Percentiles rank a stretch among this genome's conserved stretches.
Conservation (phyloP, 2,329 filamentous ascomycete genomes). For the Beauveria caledonica region DNA sequence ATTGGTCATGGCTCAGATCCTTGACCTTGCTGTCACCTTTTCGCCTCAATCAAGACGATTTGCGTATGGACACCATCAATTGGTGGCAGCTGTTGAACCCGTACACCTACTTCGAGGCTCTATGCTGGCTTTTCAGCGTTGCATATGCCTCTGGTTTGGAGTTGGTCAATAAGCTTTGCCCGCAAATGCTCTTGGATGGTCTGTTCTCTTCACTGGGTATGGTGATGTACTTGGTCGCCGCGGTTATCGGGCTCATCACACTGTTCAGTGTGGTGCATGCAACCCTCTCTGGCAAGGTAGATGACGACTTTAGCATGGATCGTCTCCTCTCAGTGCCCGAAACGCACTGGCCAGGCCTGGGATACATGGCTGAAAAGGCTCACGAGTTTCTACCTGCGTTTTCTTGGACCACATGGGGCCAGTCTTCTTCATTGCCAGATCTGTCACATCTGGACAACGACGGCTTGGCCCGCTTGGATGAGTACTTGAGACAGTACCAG, state of each 20-base stretch:
- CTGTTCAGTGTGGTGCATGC: conserved; percentile 1
- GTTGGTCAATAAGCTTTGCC: conserved; percentile 13
- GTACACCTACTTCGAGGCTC: conserved; percentile 22
- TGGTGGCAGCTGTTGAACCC: conserved; percentile 24
- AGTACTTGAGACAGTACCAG: conserved; percentile 21
- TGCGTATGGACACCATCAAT: conserved; percentile 9
- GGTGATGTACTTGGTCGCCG: not conserved
- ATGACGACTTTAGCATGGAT: conserved; percentile 7
- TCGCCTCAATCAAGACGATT: conserved; percentile 11
- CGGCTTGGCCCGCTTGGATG: conserved; percentile 16
- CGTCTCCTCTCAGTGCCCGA: not conserved
- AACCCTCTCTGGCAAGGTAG: conserved; percentile 6
- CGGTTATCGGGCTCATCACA: not conserved
- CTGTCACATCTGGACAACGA: conserved; percentile 12
- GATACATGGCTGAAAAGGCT: conserved; percentile 15
- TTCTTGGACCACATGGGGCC: conserved; percentile 7
- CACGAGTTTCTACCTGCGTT: conserved; percentile 1
- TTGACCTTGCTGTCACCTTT: conserved; percentile 13
- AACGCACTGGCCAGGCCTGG: conserved; percentile 14
- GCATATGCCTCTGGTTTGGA: conserved; percentile 16
- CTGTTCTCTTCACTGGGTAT: conserved; percentile 10
- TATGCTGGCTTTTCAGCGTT: conserved; percentile 18
- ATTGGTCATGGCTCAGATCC: conserved; percentile 18
- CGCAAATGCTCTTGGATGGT: conserved; percentile 8
- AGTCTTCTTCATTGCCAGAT: not conserved